Evolutionary conservation across 441 rosid species (phyloP).

Genomic region (Cnidoscolus chayamansa): DNA sequence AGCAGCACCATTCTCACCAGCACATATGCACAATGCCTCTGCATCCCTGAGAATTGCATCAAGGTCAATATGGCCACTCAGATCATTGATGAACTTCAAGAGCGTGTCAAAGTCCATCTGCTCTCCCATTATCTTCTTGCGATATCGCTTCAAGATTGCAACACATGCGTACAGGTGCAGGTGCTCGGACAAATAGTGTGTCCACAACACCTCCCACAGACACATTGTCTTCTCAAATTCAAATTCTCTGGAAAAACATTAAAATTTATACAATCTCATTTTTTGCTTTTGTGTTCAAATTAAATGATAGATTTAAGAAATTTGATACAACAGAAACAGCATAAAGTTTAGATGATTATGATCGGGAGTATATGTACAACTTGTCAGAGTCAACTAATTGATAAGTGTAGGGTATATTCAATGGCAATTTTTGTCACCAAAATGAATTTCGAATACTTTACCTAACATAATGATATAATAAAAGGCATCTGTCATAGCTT

Average conservation of each 20-base stretch:
- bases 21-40: constrained; percentile 89
- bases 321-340: not conserved
- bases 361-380: not conserved
- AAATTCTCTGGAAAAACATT: constrained; percentile 65
- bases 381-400: not conserved
- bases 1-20: constrained; percentile 92
- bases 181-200: constrained; percentile 80
- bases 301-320: not conserved
- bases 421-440: not conserved
- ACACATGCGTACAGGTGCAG: constrained; percentile 84
- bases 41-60: constrained; percentile 78
- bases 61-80: constrained; percentile 77
- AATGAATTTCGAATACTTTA: not conserved
- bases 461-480: not conserved
- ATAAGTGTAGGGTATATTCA: not conserved
- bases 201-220: constrained; percentile 97
- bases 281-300: not conserved
- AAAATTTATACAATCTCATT: constrained; percentile 6
- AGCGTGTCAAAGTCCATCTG: constrained; percentile 97
- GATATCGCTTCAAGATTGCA: constrained; percentile 85
- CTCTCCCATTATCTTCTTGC: constrained; percentile 82
- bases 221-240: constrained; percentile 76
- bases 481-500: not conserved
- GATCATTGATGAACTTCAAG: constrained; percentile 88
- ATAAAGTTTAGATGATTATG: not conserved